Evolutionary conservation across 2,329 filamentous ascomycete species (phyloP), one percentile per base, ranked within the genome.

Genomic region (Periconia macrospinosa): DNA sequence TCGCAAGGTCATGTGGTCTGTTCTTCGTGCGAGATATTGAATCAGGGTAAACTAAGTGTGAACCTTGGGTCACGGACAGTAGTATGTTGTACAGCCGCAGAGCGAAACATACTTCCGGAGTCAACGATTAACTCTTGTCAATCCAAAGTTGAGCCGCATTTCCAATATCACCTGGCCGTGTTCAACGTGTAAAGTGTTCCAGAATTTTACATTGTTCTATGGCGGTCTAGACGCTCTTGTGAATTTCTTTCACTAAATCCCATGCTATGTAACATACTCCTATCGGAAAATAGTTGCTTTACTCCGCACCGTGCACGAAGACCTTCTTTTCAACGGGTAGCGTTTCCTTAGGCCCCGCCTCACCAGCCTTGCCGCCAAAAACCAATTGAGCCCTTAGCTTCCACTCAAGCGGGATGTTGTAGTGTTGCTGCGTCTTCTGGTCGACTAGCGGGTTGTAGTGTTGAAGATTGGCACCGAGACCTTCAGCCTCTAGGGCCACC

Each of bases 401-500:
- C 91, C 92, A 96, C 65, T 83, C 82, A 17, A 76, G 68, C 42
- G 90, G 88, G 30, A 96, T 65, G 53, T 82, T 81, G 89, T 90
- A 96, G 63, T 85, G 78, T 57, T 79, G 79, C 43, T 82, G 77
- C 49, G 92, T 88, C 78, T 86, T 85, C 60, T 82, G 80, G 76
- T 96, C 89, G 63, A 95, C 85, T 54, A 96, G 76, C 18, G 91
- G 91, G 83, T 91, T 94, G 82, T 96, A 96, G 80, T 96, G 92
- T 82, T 96, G 92, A 49, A 96, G 82, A 81, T 92, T 96, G 71
- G 88, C 89, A 61, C 91, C 91, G 52, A 95, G 84, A 30, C 92
- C 91, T 72, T 94, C 91, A 56, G 87, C 82, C 78, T 92, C 89
- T 53, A 96, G 85, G 3, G 87, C 89, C 17, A 87, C 87, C 92